Evolutionary conservation across 1,139 yeast species (phyloP).

Genomic region (Scheffersomyces quercinus): DNA sequence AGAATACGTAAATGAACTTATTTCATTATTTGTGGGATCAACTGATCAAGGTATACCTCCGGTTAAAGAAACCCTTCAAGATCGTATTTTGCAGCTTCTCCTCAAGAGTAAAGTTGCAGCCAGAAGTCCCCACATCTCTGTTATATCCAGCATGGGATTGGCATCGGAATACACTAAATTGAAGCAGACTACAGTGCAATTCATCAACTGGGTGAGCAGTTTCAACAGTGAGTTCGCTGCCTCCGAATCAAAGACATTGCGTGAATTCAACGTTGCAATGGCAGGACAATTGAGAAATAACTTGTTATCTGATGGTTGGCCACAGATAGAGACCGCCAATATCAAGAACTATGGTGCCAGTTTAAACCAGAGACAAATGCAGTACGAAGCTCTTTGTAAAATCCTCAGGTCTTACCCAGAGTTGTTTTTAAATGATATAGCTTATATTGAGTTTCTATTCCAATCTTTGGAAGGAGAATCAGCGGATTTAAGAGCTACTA

Average conservation of each 20-base stretch:
- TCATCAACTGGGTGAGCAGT: conserved; percentile 56
- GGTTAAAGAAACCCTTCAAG: conserved; percentile 56
- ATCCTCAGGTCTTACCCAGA: conserved; percentile 53
- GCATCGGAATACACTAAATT: conserved; percentile 49
- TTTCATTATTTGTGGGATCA: conserved; percentile 48
- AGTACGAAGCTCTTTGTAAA: conserved; percentile 78
- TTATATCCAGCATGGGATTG: conserved; percentile 57
- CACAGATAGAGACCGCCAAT: conserved; percentile 38
- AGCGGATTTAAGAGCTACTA: conserved; percentile 61
- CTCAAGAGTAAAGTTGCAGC: conserved; percentile 56
- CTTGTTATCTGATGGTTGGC: conserved; percentile 62
- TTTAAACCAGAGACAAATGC: conserved; percentile 53
- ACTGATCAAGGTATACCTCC: conserved; percentile 41
- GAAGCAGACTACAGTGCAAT: conserved; percentile 55
- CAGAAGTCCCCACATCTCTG: conserved; percentile 31
- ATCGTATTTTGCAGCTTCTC: conserved; percentile 54
- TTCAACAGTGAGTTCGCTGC: conserved; percentile 17
- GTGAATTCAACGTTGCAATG: conserved; percentile 39
- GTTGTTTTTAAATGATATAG: conserved; percentile 46
- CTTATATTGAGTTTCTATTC: conserved; percentile 65
- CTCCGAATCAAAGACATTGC: conserved; percentile 10
- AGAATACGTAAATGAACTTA: conserved; percentile 42
- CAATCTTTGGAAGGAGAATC: conserved; percentile 70
- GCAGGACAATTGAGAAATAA: conserved; percentile 53
- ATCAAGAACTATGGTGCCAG: conserved; percentile 30